These are phyloP conservation scores for Globisporangium parvum DNA, from an alignment of 352 stramenopile genomes.

Conservation along the genomic window DNA sequence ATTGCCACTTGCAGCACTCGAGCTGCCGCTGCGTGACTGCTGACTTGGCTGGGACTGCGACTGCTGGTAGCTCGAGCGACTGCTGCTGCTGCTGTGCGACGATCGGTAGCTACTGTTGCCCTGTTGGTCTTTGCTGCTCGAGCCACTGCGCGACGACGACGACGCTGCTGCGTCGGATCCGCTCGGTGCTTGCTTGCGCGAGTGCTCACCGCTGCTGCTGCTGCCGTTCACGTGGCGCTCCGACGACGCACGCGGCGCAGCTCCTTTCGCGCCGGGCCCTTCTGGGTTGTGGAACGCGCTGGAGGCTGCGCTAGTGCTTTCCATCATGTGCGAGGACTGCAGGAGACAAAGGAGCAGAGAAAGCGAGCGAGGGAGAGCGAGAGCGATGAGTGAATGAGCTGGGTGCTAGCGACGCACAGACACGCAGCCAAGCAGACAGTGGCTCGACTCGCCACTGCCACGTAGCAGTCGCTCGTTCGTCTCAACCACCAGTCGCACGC, in stretches of 20 bases:
- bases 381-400: neutral
- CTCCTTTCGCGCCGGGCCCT: conserved; percentile 1
- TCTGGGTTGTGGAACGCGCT: conserved; percentile 11
- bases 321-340: conserved; percentile 14
- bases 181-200: conserved; percentile 9
- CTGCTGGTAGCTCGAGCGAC: conserved; percentile 11
- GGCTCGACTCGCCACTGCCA: too few species aligned
- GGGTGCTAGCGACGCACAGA: neutral
- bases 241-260: conserved; percentile 2
- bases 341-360: neutral
- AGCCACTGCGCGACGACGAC: conserved; percentile 11
- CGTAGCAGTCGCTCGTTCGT: too few species aligned
- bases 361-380: neutral
- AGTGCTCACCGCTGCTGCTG: conserved; percentile 2
- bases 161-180: conserved; percentile 8
- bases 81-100: conserved; percentile 1
- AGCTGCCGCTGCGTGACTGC: neutral
- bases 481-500: too few species aligned
- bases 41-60: conserved; percentile 14
- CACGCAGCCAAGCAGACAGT: too few species aligned
- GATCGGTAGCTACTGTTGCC: conserved; percentile 12
- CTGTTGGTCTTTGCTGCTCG: conserved; percentile 7
- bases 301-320: conserved; percentile 10
- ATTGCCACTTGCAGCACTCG: conserved; percentile 1
- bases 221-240: conserved; percentile 8